Evolutionary conservation across 495 filamentous ascomycete genomes (phyloP).

Genomic region (Lophiostoma macrostomum): DNA sequence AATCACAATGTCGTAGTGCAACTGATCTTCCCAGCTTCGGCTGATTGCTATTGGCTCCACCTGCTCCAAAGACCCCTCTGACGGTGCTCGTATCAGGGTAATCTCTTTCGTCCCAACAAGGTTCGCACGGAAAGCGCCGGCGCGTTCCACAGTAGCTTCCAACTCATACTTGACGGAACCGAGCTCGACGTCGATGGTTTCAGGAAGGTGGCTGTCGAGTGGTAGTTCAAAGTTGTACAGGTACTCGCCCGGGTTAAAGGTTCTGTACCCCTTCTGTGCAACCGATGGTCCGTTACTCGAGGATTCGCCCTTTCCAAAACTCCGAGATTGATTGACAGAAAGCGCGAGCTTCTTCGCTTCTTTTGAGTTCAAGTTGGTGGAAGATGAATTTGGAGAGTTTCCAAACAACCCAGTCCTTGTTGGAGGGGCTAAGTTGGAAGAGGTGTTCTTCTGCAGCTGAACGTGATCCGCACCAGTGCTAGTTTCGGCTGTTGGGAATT

Average conservation of each 20-base stretch:
- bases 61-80: constrained; percentile 88
- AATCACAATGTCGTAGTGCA: constrained; percentile 98
- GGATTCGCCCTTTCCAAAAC: constrained; percentile 78
- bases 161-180: constrained; percentile 87
- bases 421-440: constrained; percentile 1
- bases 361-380: constrained; percentile 44
- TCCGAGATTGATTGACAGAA: constrained; percentile 75
- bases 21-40: constrained; percentile 94
- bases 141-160: constrained; percentile 81
- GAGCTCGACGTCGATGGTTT: constrained; percentile 86
- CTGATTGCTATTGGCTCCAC: constrained; percentile 97
- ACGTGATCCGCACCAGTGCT: constrained; percentile 66
- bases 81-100: constrained; percentile 78
- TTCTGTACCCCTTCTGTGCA: constrained; percentile 82
- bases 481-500: constrained; percentile 56
- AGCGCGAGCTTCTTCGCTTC: constrained; percentile 70
- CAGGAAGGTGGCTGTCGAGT: constrained; percentile 85
- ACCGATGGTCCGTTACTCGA: constrained; percentile 56
- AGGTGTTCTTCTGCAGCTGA: constrained; percentile 44
- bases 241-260: constrained; percentile 88
- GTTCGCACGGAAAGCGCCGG: constrained; percentile 90
- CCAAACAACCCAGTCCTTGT: constrained; percentile 32
- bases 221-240: constrained; percentile 94
- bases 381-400: constrained; percentile 51
- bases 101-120: constrained; percentile 83